Evolutionary conservation across 352 stramenopile genomes (phyloP), one percentile per base, ranked within the genome.

Genomic region (Albugo laibachii): DNA sequence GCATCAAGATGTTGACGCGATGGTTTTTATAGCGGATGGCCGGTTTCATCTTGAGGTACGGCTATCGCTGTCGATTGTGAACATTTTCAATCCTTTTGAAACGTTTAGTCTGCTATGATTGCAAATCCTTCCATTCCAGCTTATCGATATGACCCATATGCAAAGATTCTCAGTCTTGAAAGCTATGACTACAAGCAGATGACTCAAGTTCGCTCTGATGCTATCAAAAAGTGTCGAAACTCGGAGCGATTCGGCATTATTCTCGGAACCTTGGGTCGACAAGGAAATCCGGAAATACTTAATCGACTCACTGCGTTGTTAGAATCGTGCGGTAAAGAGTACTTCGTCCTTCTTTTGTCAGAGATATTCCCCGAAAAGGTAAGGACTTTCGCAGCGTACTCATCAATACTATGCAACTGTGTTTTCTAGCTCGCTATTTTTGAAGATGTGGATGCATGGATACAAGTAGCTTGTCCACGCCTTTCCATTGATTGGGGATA

Each of bases 401-500:
- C 15, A 44, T 10, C 5, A 6, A 15, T n/a, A 19, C 10, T 3
- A 14, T 36, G 24, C 12, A 41, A 35, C 41, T 36, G 2, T 8
- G 8, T 50, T 41, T 3, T 52, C n/a, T 43, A 96, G 83, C 62
- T 97, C 27, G 66, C 67, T 6, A 64, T 83, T 21, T 88, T 95
- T 27, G 55, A 71, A 11, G 68, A 87, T 41, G 76, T 97, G 11
- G 86, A 98, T 48, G 93, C 86, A 8, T 99, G 94, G 94, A 95
- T 99, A 42, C 96, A 99, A 65, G 85, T 99, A 39, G 94, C 95
- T 14, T 99, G 96, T 61, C 95, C 96, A 3, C 70, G 96, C 13
- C 69, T 99, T 13, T 97, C 84, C 19, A 96, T 99, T 35, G 96
- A 99, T 62, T 99, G 96, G 96, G 95, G 95, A 46, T 94, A 97